Evolutionary conservation across 2,329 filamentous ascomycete genomes (phyloP), one percentile per base, ranked within the genome.

Genomic region (Thielaviopsis populi): DNA sequence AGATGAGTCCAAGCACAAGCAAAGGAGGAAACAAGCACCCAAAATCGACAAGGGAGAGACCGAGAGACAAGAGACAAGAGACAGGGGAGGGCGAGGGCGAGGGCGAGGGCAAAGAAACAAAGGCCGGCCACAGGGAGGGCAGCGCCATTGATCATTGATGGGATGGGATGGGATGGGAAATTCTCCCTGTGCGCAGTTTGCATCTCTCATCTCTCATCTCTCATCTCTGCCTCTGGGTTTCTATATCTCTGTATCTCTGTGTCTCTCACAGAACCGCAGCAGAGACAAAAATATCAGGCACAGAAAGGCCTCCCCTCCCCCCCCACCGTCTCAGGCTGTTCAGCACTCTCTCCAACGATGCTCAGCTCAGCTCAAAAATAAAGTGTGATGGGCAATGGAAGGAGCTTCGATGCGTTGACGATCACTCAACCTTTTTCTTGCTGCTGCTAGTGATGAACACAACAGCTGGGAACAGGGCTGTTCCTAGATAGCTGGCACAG

Each of bases 371-470:
- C 50, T 56, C 50, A n/a, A 56, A n/a, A 56, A 56, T 17, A 56
- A 37, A 56, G 50, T 56, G 50, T 56, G 50, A 56, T 56, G 24
- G 27, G 50, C 50, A 56, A 56, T 56, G 24, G 50, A 56, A 56
- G 50, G 50, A 56, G 50, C 27, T 56, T 56, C 50, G 50, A 56
- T 56, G 50, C 50, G 27, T 33, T 33, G 50, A 56, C 15, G 50
- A 56, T 56, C 50, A n/a, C 50, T 56, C 15, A 33, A 22, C n/a
- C 50, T 27, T 33, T 56, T 37, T 5, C 15, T 15, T 27, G 22
- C 17, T 56, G 50, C 24, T 33, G 24, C 19, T 46, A 10, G 19
- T n/a, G 13, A 27, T 6, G 19, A 27, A 22, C 13, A 30, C 22
- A 54, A 24, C 5, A 19, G 27, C 13, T 27, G 15, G 10, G 7